Percentiles rank a stretch among this genome's conserved stretches.
These are phyloP conservation scores for Hypoxylon intermedium DNA, from an alignment of 495 filamentous ascomycete species.

Conservation along the genomic window DNA sequence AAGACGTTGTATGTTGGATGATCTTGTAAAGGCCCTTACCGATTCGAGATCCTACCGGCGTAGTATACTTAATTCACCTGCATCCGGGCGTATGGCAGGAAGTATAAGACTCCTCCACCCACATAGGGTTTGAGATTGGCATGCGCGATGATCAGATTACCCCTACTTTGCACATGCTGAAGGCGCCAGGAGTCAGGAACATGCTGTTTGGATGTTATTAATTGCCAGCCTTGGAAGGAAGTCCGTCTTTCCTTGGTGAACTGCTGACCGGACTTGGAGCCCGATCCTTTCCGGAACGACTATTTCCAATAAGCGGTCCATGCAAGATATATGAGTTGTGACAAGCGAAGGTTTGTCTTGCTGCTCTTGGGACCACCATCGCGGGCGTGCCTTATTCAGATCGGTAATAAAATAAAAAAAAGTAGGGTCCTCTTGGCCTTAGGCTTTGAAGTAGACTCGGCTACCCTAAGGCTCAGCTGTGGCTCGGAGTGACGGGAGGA, in stretches of 20 bases:
- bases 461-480: conserved; percentile 31
- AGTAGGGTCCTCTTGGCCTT: background rate
- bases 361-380: conserved; percentile 3
- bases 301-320: conserved; percentile 2
- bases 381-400: conserved; percentile 22
- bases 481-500: conserved; percentile 14
- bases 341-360: conserved; percentile 4
- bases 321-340: conserved; percentile 9
- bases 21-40: conserved; percentile 22
- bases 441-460: background rate
- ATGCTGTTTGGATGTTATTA: conserved; percentile 8
- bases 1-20: conserved; percentile 17
- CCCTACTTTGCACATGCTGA: conserved; percentile 24
- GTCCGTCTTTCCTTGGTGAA: conserved; percentile 17
- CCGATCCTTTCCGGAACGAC: conserved; percentile 24
- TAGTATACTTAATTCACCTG: conserved; percentile 17
- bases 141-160: conserved; percentile 25
- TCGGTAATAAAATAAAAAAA: too few relatives aligned
- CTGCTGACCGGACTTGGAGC: conserved; percentile 25
- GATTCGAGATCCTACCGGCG: conserved; percentile 17
- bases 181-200: conserved; percentile 12
- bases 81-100: conserved; percentile 23
- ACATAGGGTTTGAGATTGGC: conserved; percentile 25
- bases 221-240: conserved; percentile 31
- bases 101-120: conserved; percentile 21